Conservation (phyloP, 73 alveolate genomes). For the Loxodes magnus region DNA sequence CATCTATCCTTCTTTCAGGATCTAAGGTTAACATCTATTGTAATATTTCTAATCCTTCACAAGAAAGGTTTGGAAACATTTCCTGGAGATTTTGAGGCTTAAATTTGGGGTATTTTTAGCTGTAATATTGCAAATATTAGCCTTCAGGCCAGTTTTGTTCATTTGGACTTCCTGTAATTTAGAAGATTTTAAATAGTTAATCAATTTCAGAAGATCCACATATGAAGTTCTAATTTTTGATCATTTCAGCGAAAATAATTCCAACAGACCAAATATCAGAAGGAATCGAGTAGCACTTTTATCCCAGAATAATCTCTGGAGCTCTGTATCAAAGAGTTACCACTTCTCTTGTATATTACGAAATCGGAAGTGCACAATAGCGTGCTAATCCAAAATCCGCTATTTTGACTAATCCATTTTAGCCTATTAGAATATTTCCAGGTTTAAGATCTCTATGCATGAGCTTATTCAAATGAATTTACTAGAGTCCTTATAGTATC, state of each 20-base stretch:
- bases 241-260: constrained; percentile 26
- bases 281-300: constrained; percentile 31
- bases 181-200: constrained; percentile 14
- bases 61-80: no score
- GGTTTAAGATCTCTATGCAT: constrained; percentile 63
- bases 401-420: constrained; percentile 49
- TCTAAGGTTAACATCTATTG: no score
- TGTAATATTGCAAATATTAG: no score
- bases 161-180: constrained; percentile 31
- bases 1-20: no score
- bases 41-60: no score
- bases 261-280: constrained; percentile 66
- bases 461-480: constrained; percentile 37
- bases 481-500: constrained; percentile 42
- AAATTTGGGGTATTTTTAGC: no score
- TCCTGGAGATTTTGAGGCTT: no score
- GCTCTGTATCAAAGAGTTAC: constrained; percentile 84
- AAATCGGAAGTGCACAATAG: constrained; percentile 27
- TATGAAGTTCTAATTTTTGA: constrained; percentile 16
- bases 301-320: constrained; percentile 64
- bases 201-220: constrained; percentile 19
- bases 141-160: no score
- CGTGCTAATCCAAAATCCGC: constrained; percentile 88
- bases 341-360: constrained; percentile 55
- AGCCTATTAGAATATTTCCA: constrained; percentile 41